Evolutionary conservation across 768 basidiomycete species (phyloP).

Genomic region (Leccinum rimulosum): DNA sequence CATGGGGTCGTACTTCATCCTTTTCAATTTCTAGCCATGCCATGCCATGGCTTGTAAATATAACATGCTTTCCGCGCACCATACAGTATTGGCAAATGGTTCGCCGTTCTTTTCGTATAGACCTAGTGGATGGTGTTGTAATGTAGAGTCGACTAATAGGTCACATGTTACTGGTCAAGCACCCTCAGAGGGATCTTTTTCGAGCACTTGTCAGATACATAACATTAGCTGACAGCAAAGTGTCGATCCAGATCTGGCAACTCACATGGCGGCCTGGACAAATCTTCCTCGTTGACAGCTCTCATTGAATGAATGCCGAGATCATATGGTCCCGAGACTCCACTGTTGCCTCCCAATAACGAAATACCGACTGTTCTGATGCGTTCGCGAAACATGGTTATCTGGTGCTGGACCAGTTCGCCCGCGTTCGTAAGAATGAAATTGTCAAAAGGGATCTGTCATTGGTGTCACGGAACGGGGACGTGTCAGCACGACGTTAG

Average conservation of each 20-base stretch:
- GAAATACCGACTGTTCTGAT: constrained; percentile 85
- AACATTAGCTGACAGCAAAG: not conserved
- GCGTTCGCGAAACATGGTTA: constrained; percentile 71
- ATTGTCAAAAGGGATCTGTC: constrained; percentile 75
- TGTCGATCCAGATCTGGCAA: not conserved
- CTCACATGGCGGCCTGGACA: constrained; percentile 34
- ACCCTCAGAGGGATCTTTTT: constrained; percentile 27
- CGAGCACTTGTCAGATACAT: constrained; percentile 13
- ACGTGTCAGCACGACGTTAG: constrained; percentile 3
- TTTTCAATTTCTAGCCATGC: constrained; percentile 5
- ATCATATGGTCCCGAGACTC: constrained; percentile 73
- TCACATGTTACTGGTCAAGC: constrained; percentile 11
- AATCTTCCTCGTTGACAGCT: constrained; percentile 76
- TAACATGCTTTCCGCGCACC: constrained; percentile 15
- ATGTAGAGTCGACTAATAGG: not conserved
- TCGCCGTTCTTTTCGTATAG: constrained; percentile 2
- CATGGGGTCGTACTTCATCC: constrained; percentile 3
- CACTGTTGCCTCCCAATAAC: constrained; percentile 80
- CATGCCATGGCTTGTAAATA: constrained; percentile 24
- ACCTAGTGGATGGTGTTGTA: not conserved
- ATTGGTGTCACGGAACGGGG: not conserved
- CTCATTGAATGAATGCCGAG: constrained; percentile 79
- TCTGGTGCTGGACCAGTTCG: constrained; percentile 64
- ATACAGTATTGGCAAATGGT: not conserved
- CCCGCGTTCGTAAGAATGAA: constrained; percentile 77